Conservation (phyloP, 164 flowering plant species). For the Vitis rupestris region DNA sequence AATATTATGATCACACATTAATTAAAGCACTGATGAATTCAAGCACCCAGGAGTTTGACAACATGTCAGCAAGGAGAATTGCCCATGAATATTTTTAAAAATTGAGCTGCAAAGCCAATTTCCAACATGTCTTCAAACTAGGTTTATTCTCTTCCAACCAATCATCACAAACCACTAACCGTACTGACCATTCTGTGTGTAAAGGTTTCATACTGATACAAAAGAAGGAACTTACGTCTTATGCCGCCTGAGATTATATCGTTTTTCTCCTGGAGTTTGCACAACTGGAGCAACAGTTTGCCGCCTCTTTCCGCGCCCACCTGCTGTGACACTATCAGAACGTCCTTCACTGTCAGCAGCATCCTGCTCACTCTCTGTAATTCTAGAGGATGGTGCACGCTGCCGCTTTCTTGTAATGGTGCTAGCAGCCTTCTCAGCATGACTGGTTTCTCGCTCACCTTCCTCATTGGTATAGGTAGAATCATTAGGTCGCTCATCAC, state of each 20-base stretch:
- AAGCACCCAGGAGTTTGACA: not conserved
- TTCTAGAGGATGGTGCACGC: slow-evolving; percentile 34
- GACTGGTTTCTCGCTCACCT: slow-evolving; percentile 33
- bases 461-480: slow-evolving; percentile 32
- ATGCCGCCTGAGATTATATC: slow-evolving; percentile 80
- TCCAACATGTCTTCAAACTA: not conserved
- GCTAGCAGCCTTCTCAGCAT: slow-evolving; percentile 20
- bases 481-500: slow-evolving; percentile 24
- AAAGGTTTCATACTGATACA: not conserved
- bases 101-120: not conserved
- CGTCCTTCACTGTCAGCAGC: slow-evolving; percentile 58
- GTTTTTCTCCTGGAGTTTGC: slow-evolving; percentile 54
- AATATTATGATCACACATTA: not conserved
- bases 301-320: slow-evolving; percentile 65
- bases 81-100: not conserved
- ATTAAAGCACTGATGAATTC: not conserved
- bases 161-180: not conserved
- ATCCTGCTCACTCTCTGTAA: slow-evolving; percentile 53
- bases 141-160: not conserved
- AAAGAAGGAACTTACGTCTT: slow-evolving; percentile 49
- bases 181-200: not conserved
- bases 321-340: slow-evolving; percentile 61
- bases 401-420: slow-evolving; percentile 46
- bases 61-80: not conserved
- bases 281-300: slow-evolving; percentile 42